A percentile compares a stretch with the other conserved stretches of the same genome.
Conservation (phyloP, 208 protist genomes). For the Leishmania major region DNA sequence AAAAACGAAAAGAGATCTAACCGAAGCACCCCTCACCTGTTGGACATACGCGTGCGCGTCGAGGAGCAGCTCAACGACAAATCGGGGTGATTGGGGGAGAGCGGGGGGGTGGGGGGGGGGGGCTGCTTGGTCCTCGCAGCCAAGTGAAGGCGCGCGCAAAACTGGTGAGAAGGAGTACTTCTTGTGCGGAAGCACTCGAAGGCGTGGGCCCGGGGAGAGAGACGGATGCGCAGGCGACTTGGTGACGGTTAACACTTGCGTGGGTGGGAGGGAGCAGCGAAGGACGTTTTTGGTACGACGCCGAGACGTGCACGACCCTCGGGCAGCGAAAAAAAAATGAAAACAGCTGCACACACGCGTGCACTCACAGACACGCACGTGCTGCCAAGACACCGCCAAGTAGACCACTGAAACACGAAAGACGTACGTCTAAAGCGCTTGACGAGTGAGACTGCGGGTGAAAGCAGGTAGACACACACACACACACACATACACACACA, state of each 20-base stretch:
- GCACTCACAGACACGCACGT: not conserved
- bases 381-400: not conserved
- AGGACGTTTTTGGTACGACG: not conserved
- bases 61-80: not conserved
- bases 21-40: not conserved
- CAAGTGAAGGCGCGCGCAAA: not conserved
- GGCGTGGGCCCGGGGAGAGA: not conserved
- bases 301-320: not conserved
- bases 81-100: not conserved
- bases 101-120: not conserved
- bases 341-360: not conserved
- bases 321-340: not conserved
- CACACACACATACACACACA: not conserved
- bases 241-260: not conserved
- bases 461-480: not conserved
- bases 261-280: not conserved
- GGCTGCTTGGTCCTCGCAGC: not conserved
- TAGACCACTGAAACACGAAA: not conserved
- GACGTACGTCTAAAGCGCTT: not conserved
- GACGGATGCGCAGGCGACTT: not conserved
- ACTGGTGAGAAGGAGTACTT: too few species aligned
- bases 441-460: not conserved
- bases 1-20: not conserved
- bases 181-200: not conserved
- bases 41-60: not conserved